Percentiles rank a stretch among this genome's conserved stretches.
phyloP scores from a whole-genome alignment of 2,329 filamentous ascomycete species.

The Kalmusia sp. region DNA sequence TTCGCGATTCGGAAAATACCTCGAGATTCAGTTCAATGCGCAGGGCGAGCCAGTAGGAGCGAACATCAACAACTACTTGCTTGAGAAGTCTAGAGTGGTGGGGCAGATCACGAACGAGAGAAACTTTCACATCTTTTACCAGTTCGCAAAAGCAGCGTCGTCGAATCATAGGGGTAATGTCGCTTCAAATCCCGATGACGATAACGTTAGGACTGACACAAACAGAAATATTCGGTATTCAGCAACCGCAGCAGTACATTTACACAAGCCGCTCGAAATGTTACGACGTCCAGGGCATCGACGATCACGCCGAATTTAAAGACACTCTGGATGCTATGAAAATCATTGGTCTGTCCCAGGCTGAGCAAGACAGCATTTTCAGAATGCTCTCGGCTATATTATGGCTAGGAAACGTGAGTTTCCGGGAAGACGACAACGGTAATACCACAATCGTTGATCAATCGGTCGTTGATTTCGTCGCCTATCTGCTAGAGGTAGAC shows the following conservation, averaged over 20 bases:
- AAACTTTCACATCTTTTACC: constrained; percentile 99
- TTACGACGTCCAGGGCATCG: constrained; percentile 90
- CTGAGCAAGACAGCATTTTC: constrained; percentile 95
- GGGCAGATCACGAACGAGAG: constrained; percentile 95
- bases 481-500: constrained; percentile 90
- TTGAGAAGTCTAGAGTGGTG: constrained; percentile 94
- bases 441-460: constrained; percentile 88
- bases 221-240: constrained; percentile 81
- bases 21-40: constrained; percentile 94
- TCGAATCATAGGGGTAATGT: constrained; percentile 72
- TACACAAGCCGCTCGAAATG: constrained; percentile 97
- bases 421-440: constrained; percentile 85
- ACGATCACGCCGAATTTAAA: constrained; percentile 85
- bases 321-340: constrained; percentile 96
- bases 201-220: constrained; percentile 18
- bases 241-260: constrained; percentile 88
- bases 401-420: constrained; percentile 94
- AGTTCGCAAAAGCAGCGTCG: constrained; percentile 96
- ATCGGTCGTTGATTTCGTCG: constrained; percentile 92
- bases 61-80: constrained; percentile 96
- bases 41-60: constrained; percentile 93
- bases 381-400: constrained; percentile 89
- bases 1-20: constrained; percentile 96
- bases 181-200: background rate
- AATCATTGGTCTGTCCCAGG: constrained; percentile 85